Percentiles rank a stretch among this genome's conserved stretches.
These are phyloP conservation scores for Neonectria sp. DNA, from an alignment of 2,329 filamentous ascomycete genomes.

Conservation along the genomic window DNA sequence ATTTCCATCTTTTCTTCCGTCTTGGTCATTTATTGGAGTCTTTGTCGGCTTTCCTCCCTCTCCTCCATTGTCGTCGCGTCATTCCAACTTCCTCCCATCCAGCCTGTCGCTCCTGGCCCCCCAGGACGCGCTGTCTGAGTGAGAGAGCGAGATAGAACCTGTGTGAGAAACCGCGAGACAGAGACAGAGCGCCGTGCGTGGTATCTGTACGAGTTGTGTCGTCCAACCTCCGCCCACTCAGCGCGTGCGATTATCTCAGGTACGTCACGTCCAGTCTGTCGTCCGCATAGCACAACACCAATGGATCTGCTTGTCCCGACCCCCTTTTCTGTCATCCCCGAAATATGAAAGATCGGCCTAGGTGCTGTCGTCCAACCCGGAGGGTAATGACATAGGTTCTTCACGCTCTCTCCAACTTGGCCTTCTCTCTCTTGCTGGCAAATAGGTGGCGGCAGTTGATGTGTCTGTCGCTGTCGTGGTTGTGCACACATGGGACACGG, in stretches of 20 bases:
- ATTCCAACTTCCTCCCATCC: constrained; percentile 38
- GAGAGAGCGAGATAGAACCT: constrained; percentile 38
- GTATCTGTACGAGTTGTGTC: constrained; percentile 40
- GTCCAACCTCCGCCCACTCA: constrained; percentile 20
- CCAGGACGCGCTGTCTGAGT: constrained; percentile 48
- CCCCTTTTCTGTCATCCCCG: constrained; percentile 28
- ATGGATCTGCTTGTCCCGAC: constrained; percentile 23
- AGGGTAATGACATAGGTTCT: constrained; percentile 23
- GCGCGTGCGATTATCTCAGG: constrained; percentile 39
- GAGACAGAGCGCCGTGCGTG: constrained; percentile 12
- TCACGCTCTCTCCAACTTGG: constrained; percentile 22
- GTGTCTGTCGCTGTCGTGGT: constrained; percentile 22
- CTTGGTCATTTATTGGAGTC: constrained; percentile 12
- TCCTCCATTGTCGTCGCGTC: constrained; percentile 28
- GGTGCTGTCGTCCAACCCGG: constrained; percentile 22
- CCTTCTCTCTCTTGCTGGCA: constrained; percentile 29
- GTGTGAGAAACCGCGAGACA: constrained; percentile 16
- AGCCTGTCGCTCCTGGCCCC: constrained; percentile 47
- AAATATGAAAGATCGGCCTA: constrained; percentile 31
- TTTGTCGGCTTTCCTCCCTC: constrained; percentile 30
- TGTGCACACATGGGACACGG: constrained; percentile 30
- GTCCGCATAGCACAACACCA: constrained; percentile 21
- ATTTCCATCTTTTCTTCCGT: constrained; percentile 31
- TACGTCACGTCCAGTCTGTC: constrained; percentile 47
- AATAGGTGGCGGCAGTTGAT: constrained; percentile 32